Percentiles rank a stretch among this genome's conserved stretches.
Conservation (phyloP, 805 yeast genomes). For the Martiniozyma abietophila region DNA sequence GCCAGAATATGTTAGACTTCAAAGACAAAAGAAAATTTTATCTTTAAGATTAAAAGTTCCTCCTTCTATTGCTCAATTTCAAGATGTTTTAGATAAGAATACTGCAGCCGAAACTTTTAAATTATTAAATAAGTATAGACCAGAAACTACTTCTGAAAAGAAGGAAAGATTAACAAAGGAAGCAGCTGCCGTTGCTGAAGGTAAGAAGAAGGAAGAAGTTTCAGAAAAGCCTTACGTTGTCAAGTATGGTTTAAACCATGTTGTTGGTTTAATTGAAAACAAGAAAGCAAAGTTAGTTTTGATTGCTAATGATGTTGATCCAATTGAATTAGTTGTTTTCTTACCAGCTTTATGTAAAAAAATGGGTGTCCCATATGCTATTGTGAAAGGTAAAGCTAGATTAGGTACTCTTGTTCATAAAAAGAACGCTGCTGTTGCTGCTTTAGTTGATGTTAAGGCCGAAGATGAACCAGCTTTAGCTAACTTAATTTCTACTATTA, state of each 20-base stretch:
- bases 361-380: constrained; percentile 99
- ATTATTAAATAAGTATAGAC: constrained; percentile 98
- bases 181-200: constrained; percentile 98
- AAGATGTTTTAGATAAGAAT: constrained; percentile 94
- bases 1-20: constrained; percentile 98
- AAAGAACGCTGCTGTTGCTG: constrained; percentile 96
- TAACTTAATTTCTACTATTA: constrained; percentile 83
- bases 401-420: constrained; percentile 95
- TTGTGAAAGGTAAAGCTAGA: constrained; percentile 97
- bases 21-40: constrained; percentile 97
- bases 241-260: constrained; percentile 99
- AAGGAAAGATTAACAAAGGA: constrained; percentile 98
- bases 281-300: constrained; percentile 96
- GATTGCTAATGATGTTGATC: constrained; percentile 99
- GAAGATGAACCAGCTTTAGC: constrained; percentile 95
- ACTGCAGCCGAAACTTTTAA: constrained; percentile 96
- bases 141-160: constrained; percentile 96
- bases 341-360: constrained; percentile 98
- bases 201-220: constrained; percentile 93
- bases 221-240: constrained; percentile 95
- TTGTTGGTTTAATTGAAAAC: constrained; percentile 94
- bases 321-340: constrained; percentile 94
- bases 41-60: constrained; percentile 97
- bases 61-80: constrained; percentile 96
- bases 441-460: constrained; percentile 87